These are phyloP conservation scores for Brassica carinata DNA, from an alignment of 345 rosid species.

Conservation along the genomic window DNA sequence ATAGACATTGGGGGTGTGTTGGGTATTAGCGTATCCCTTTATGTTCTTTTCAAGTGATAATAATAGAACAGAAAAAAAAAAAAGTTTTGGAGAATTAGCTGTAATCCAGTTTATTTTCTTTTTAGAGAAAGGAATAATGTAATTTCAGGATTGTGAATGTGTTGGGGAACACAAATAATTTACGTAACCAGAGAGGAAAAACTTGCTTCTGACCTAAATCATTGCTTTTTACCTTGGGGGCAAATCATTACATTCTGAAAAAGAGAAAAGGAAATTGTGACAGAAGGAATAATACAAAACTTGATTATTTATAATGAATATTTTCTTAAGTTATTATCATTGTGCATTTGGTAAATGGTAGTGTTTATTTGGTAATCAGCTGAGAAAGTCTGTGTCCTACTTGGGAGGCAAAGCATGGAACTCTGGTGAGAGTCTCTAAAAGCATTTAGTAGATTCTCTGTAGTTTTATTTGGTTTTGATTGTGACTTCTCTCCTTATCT, in stretches of 20 bases:
- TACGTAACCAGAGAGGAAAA: constrained; percentile 29
- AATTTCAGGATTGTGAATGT: constrained; percentile 30
- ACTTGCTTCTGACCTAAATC: constrained; percentile 39
- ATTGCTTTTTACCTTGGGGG: constrained; percentile 19
- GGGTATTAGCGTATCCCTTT: constrained; percentile 9
- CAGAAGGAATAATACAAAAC: constrained; percentile 23
- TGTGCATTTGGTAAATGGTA: constrained; percentile 25
- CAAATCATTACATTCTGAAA: constrained; percentile 37
- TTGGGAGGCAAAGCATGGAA: constrained; percentile 42
- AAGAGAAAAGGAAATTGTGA: constrained; percentile 11
- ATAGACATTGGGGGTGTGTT: constrained; percentile 20
- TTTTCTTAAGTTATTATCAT: constrained; percentile 4
- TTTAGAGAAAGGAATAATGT: constrained; percentile 8
- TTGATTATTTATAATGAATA: constrained; percentile 8
- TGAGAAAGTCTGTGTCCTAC: constrained; percentile 40
- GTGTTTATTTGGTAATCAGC: constrained; percentile 37
- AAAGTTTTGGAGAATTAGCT: constrained; percentile 11
- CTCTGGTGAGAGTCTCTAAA: constrained; percentile 37
- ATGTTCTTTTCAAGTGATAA: constrained; percentile 25
- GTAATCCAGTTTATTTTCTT: constrained; percentile 15
- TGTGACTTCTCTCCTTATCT: constrained; percentile 36
- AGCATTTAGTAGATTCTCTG: constrained; percentile 28
- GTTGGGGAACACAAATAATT: constrained; percentile 41
- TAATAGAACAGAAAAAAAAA: not conserved
- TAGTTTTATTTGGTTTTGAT: constrained; percentile 23